Conservation (phyloP, 345 rosid species). For the Eucalyptus cloeziana region DNA sequence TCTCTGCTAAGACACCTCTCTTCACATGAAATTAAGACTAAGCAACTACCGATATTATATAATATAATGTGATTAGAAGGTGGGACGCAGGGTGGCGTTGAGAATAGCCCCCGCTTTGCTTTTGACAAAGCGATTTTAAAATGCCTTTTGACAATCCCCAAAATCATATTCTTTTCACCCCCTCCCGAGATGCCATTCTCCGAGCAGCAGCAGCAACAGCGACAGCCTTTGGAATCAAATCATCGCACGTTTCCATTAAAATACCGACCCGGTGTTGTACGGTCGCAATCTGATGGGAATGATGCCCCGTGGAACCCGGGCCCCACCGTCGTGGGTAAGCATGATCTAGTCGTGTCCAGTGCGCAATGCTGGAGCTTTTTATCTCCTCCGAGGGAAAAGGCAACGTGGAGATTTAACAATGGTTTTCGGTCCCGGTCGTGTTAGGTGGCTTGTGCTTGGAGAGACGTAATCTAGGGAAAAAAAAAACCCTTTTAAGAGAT, state of each 20-base stretch:
- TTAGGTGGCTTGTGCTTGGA: background rate
- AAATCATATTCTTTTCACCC: background rate
- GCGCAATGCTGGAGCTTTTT: background rate
- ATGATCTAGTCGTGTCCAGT: background rate
- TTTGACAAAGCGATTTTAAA: background rate
- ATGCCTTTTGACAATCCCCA: background rate
- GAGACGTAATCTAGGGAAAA: background rate
- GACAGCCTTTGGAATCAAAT: background rate
- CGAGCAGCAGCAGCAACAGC: background rate
- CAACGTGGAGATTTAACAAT: background rate
- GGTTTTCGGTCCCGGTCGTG: background rate
- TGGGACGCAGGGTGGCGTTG: background rate
- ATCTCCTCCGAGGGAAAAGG: background rate
- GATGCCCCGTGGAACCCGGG: background rate
- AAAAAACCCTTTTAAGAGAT: background rate
- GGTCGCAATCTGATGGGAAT: background rate
- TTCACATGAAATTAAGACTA: background rate
- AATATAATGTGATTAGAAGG: background rate
- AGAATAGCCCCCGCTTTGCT: background rate
- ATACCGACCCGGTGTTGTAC: background rate
- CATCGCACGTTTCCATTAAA: background rate
- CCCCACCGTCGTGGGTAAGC: background rate
- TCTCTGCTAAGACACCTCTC: background rate
- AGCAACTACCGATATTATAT: background rate
- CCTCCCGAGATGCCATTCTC: background rate